Percentiles rank a stretch among this genome's conserved stretches.
phyloP scores from a whole-genome alignment of 176 grass and related monocot genomes.

The Juncus inflexus region DNA sequence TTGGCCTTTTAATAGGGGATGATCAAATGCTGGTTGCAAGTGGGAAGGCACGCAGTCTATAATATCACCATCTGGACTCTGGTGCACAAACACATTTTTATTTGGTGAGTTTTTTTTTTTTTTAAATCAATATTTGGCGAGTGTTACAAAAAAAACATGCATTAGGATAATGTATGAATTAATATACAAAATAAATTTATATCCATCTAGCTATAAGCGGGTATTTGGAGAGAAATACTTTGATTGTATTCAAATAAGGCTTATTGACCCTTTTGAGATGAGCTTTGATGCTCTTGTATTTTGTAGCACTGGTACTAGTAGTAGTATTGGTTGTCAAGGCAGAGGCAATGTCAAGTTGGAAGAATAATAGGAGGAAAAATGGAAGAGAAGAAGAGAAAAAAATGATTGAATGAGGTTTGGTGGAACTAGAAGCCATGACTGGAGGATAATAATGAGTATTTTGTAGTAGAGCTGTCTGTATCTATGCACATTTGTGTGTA shows the following conservation, averaged over 20 bases:
- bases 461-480: too few relatives aligned
- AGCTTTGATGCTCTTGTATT: constrained; percentile 41
- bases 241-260: constrained; percentile 62
- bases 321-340: constrained; percentile 10
- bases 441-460: not conserved
- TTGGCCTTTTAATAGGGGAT: constrained; percentile 43
- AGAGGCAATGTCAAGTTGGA: not conserved
- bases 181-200: too few relatives aligned
- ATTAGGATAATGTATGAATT: too few relatives aligned
- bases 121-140: not conserved
- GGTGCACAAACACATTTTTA: constrained; percentile 1
- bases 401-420: constrained; percentile 17
- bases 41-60: constrained; percentile 72
- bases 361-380: constrained; percentile 1
- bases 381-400: constrained; percentile 35
- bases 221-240: constrained; percentile 20
- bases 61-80: constrained; percentile 73
- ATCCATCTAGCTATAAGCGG: too few relatives aligned
- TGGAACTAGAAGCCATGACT: constrained; percentile 56
- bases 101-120: too few relatives aligned
- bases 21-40: constrained; percentile 67
- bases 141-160: not conserved
- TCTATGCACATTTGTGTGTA: not conserved
- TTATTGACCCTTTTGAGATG: constrained; percentile 65
- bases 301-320: constrained; percentile 7